Evolutionary conservation across 495 filamentous ascomycete genomes (phyloP).

Genomic region (Xylaria bambusicola): DNA sequence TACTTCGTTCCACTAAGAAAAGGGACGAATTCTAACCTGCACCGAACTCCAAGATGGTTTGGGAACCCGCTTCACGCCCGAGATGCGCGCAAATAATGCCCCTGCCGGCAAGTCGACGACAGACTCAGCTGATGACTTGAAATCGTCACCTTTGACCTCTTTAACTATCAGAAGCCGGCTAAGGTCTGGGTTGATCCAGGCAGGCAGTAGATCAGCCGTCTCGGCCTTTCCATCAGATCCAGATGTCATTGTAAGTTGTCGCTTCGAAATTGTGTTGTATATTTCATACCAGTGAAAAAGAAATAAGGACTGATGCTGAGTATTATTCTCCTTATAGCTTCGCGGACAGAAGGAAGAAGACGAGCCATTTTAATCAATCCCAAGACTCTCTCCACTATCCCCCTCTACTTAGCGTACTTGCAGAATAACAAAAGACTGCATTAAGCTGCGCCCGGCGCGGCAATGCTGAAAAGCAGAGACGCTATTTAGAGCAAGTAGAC

Average conservation of each 20-base stretch:
- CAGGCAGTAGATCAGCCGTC: background rate
- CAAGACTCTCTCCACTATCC: conserved; percentile 1
- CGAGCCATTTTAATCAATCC: conserved; percentile 10
- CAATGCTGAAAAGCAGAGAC: background rate
- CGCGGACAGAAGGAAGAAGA: conserved; percentile 2
- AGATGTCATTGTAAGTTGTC: background rate
- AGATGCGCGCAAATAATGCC: conserved; percentile 9
- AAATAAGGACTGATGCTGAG: background rate
- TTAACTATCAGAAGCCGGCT: conserved; percentile 4
- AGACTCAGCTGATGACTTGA: conserved; percentile 7
- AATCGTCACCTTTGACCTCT: conserved; percentile 3
- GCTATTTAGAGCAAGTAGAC: background rate
- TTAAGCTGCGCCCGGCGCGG: conserved; percentile 9
- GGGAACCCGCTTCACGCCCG: background rate
- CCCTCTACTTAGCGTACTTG: conserved; percentile 9
- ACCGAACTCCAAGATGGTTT: conserved; percentile 5
- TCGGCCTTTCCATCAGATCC: too few species aligned
- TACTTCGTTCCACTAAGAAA: too few species aligned
- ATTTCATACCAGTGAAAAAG: too few species aligned
- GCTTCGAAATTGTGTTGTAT: background rate
- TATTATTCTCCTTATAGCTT: background rate
- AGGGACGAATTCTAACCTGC: conserved; percentile 8
- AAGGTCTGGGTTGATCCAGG: conserved; percentile 14
- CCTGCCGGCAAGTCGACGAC: conserved; percentile 11
- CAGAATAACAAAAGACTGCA: background rate